phyloP scores from a whole-genome alignment of 2,329 filamentous ascomycete genomes.

The Cyanodermella asteris region DNA sequence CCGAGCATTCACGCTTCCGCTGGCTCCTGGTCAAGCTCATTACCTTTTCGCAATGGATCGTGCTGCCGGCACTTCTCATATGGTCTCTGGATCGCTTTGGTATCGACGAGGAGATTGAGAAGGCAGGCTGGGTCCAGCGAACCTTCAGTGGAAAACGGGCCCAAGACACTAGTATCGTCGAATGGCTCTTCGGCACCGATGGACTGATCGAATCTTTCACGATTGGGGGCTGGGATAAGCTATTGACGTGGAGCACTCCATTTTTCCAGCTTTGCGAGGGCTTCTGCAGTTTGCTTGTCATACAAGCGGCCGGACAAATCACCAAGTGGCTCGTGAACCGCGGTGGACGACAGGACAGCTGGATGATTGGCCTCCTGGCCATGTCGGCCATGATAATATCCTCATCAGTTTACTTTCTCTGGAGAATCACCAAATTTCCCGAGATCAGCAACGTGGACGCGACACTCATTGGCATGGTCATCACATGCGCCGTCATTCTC shows the following conservation, averaged over 20 bases:
- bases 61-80: slow-evolving; percentile 71
- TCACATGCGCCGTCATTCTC: slow-evolving; percentile 81
- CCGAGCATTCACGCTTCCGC: slow-evolving; percentile 54
- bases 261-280: slow-evolving; percentile 88
- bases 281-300: slow-evolving; percentile 88
- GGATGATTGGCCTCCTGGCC: slow-evolving; percentile 83
- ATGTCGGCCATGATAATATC: slow-evolving; percentile 81
- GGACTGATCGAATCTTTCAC: slow-evolving; percentile 61
- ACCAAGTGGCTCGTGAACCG: slow-evolving; percentile 87
- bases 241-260: slow-evolving; percentile 74
- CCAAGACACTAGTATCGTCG: slow-evolving; percentile 41
- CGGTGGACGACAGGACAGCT: slow-evolving; percentile 70
- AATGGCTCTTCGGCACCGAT: slow-evolving; percentile 76
- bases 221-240: slow-evolving; percentile 72
- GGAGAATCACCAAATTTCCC: slow-evolving; percentile 83
- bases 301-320: slow-evolving; percentile 84
- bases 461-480: slow-evolving; percentile 73
- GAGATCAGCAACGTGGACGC: slow-evolving; percentile 84
- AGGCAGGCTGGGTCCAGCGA: slow-evolving; percentile 54
- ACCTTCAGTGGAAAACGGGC: slow-evolving; percentile 48
- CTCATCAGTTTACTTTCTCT: slow-evolving; percentile 86
- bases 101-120: slow-evolving; percentile 48
- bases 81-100: slow-evolving; percentile 93
- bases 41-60: slow-evolving; percentile 60
- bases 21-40: slow-evolving; percentile 48